Evolutionary conservation across 2,329 filamentous ascomycete genomes (phyloP), one percentile per base, ranked within the genome.

Genomic region (Diplodia corticola): DNA sequence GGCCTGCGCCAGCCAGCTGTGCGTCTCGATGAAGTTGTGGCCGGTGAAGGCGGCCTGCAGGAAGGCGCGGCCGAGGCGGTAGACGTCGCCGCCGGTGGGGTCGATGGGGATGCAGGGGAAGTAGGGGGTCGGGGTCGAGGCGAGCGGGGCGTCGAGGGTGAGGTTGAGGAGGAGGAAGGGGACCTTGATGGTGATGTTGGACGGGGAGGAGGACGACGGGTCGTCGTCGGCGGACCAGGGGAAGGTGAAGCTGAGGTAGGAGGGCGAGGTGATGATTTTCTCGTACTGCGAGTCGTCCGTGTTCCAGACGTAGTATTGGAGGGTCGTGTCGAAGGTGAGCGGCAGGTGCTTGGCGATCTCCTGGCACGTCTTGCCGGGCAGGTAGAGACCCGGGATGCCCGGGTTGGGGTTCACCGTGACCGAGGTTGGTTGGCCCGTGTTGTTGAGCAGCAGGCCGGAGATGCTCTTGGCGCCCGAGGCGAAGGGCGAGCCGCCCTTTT

Each of bases 1-100:
- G 4, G 79, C 79, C 64, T 81, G 79, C 5, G 75, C 80, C 9
- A 82, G 71, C 73, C 77, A 81, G 72, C 75, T 17, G 69, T 74
- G 24, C 73, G 72, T 73, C 71, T 76, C 77, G 81, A 67, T 81
- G 79, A 6, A 64, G 37, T 64, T 64, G 35, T 76, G 77, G 4
- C 77, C 80, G 0, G 83, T 65, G 50, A 83, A 83, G 4, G 81
- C 80, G 30, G 81, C 81, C 68, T 84, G 82, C 1, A 83, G 72
- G 67, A 83, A 83, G 0, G 80, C 79, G 20, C 80, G 77, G 0
- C 82, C 82, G 2, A 83, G 76, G 2, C 71, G 72, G 67, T 77
- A 78, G 5, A 51, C 24, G 1, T 67, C 60, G 2, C 68, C 68
- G 5, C 72, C 73, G 0, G 74, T 74, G 46, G 69, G 70, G 10